A percentile compares a stretch with the other conserved stretches of the same genome.
Conservation (phyloP, 345 rosid species). For the Linum lewisii region DNA sequence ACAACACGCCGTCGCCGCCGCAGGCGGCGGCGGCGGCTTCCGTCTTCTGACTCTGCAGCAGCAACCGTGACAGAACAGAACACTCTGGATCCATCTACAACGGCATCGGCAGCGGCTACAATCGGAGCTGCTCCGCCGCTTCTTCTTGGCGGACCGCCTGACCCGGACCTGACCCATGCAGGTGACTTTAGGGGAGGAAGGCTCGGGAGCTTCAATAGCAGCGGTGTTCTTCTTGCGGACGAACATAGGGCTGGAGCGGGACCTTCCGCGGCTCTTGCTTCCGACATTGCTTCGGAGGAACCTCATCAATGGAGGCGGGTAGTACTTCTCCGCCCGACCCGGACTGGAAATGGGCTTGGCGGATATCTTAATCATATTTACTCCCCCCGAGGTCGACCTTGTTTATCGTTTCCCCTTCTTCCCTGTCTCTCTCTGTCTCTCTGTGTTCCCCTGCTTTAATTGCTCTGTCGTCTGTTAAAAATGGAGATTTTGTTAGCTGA, state of each 20-base stretch:
- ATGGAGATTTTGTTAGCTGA: background rate
- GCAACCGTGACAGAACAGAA: conserved; percentile 23
- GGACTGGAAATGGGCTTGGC: conserved; percentile 74
- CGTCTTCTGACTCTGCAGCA: conserved; percentile 11
- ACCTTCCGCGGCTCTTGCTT: conserved; percentile 64
- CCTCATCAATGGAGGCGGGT: conserved; percentile 79
- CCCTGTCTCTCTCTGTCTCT: background rate
- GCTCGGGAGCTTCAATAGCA: conserved; percentile 66
- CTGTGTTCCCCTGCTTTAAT: too few species aligned
- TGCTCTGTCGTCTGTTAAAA: too few species aligned
- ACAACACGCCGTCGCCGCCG: background rate
- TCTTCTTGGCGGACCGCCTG: conserved; percentile 35
- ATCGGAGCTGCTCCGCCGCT: conserved; percentile 11
- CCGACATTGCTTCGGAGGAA: conserved; percentile 58
- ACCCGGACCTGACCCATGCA: conserved; percentile 98
- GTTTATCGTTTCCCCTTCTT: too few species aligned
- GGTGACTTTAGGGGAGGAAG: conserved; percentile 85
- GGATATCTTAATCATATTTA: conserved; percentile 43
- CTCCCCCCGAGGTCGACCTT: background rate
- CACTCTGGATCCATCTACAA: conserved; percentile 37
- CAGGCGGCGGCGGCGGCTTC: background rate
- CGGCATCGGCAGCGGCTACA: conserved; percentile 32
- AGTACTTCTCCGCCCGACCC: conserved; percentile 71
- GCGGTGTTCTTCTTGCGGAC: conserved; percentile 31
- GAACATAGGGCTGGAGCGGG: conserved; percentile 83